Percentiles rank a stretch among this genome's conserved stretches.
Conservation (phyloP, 2,329 filamentous ascomycete genomes). For the Cladorrhinum sp. region DNA sequence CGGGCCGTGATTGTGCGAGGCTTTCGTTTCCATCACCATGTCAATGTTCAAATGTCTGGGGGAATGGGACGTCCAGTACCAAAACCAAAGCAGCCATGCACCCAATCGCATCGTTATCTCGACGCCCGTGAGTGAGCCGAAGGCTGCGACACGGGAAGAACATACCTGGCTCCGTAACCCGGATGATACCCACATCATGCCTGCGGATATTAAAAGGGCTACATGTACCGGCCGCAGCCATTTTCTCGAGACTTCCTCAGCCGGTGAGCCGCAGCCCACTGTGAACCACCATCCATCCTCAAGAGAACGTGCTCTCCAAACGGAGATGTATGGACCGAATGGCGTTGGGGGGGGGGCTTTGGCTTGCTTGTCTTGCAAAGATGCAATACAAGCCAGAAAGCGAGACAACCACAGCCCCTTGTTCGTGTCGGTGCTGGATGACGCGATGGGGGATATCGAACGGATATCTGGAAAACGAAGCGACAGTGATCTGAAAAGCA, state of each 20-base stretch:
- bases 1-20: not conserved
- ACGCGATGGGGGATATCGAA: too few species aligned
- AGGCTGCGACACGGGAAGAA: constrained; percentile 14
- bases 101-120: constrained; percentile 12
- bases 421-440: too few species aligned
- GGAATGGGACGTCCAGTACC: not conserved
- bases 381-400: not conserved
- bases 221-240: not conserved
- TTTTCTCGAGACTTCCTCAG: not conserved
- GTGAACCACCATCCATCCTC: not conserved
- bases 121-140: constrained; percentile 5
- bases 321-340: not conserved
- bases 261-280: not conserved
- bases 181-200: constrained; percentile 19
- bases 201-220: not conserved
- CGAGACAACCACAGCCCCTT: too few species aligned
- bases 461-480: too few species aligned
- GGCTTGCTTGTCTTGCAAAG: not conserved
- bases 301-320: not conserved
- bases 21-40: constrained; percentile 12
- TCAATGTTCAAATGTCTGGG: not conserved
- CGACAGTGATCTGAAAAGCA: too few species aligned
- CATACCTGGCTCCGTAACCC: constrained; percentile 7
- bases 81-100: constrained; percentile 2
- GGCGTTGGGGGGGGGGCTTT: too few species aligned